phyloP scores from a whole-genome alignment of 1,284 basidiomycete genomes.

The Ganoderma sp. region DNA sequence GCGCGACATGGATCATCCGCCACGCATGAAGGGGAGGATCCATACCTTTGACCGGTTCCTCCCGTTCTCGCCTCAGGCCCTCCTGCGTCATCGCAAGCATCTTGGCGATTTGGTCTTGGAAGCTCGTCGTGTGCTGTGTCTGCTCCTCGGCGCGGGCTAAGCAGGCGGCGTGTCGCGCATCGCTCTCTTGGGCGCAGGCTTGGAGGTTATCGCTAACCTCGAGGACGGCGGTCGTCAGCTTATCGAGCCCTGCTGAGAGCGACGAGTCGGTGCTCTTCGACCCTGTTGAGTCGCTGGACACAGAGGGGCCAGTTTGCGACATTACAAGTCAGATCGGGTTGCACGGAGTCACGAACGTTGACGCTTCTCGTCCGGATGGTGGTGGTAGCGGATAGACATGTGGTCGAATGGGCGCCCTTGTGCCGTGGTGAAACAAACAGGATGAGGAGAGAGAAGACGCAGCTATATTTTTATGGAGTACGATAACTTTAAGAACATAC shows the following conservation, averaged over 20 bases:
- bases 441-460: neutral
- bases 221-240: constrained; percentile 24
- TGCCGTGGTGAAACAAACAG: neutral
- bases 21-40: neutral
- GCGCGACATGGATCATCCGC: neutral
- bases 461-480: constrained; percentile 1
- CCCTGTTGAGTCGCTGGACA: neutral
- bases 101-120: constrained; percentile 23
- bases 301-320: neutral
- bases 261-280: constrained; percentile 8
- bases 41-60: constrained; percentile 20
- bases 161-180: constrained; percentile 15
- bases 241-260: constrained; percentile 24
- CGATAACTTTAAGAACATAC: neutral
- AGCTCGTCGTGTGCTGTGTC: constrained; percentile 12
- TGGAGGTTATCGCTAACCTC: constrained; percentile 22
- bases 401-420: neutral
- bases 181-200: constrained; percentile 17
- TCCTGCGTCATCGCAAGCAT: constrained; percentile 27
- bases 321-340: neutral
- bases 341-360: neutral
- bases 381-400: neutral
- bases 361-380: neutral
- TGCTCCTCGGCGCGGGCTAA: constrained; percentile 15
- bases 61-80: constrained; percentile 16